phyloP scores from a whole-genome alignment of 2,329 filamentous ascomycete species.

The Pseudogymnoascus pannorum region DNA sequence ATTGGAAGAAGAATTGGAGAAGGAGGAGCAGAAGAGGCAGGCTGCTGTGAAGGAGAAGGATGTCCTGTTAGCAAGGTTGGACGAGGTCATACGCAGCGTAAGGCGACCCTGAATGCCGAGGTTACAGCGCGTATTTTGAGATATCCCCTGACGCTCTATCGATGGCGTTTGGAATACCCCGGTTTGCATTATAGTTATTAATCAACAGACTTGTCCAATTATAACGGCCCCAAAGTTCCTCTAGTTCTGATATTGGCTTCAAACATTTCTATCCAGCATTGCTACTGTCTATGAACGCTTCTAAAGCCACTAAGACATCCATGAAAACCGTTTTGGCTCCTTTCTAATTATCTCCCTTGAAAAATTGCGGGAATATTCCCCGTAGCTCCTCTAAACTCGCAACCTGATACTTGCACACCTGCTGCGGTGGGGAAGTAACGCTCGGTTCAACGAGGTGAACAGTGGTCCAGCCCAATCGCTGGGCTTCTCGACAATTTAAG shows the following conservation, averaged over 20 bases:
- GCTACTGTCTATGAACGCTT: neutral
- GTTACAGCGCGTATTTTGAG: too few species aligned
- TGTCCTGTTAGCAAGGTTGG: slow-evolving; percentile 51
- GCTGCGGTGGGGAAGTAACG: slow-evolving; percentile 53
- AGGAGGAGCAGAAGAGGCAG: slow-evolving; percentile 53
- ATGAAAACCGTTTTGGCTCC: neutral
- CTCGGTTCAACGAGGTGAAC: slow-evolving; percentile 79
- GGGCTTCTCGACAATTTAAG: slow-evolving; percentile 70
- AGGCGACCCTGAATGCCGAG: slow-evolving; percentile 42
- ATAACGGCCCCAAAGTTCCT: neutral
- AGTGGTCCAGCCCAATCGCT: slow-evolving; percentile 76
- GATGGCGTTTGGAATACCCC: slow-evolving; percentile 8
- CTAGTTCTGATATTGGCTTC: neutral
- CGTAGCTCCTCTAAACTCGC: slow-evolving; percentile 68
- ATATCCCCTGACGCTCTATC: neutral
- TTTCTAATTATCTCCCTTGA: slow-evolving; percentile 45
- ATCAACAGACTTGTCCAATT: neutral
- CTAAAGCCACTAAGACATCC: neutral
- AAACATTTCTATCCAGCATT: neutral
- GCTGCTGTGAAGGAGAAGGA: slow-evolving; percentile 59
- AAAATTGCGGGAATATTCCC: slow-evolving; percentile 72
- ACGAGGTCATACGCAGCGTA: slow-evolving; percentile 53
- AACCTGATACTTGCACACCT: slow-evolving; percentile 69
- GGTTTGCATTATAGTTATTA: neutral
- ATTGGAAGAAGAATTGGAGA: slow-evolving; percentile 57